phyloP scores from a whole-genome alignment of 345 rosid genomes.

The Tarenaya hassleriana region DNA sequence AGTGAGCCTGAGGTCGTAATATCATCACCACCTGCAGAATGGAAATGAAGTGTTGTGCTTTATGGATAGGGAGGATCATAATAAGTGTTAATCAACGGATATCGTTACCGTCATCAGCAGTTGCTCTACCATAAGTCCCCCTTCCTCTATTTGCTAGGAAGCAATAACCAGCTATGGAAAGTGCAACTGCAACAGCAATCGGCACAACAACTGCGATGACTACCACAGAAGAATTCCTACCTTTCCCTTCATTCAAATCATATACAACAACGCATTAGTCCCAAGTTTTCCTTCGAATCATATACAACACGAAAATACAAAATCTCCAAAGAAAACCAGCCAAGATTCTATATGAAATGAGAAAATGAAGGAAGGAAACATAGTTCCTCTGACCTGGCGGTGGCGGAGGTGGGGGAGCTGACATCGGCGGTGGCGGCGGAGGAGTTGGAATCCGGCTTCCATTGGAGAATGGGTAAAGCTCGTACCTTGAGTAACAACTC shows the following conservation, averaged over 20 bases:
- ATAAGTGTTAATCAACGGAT: neutral
- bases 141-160: conserved; percentile 26
- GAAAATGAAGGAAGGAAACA: neutral
- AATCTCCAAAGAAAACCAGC: too few relatives aligned
- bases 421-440: neutral
- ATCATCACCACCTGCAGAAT: conserved; percentile 25
- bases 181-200: conserved; percentile 17
- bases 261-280: too few relatives aligned
- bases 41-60: neutral
- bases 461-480: conserved; percentile 22
- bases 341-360: too few relatives aligned
- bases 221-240: conserved; percentile 5
- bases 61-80: neutral
- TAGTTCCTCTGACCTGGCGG: conserved; percentile 1
- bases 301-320: too few relatives aligned
- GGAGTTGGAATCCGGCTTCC: neutral
- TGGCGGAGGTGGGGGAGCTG: too few relatives aligned
- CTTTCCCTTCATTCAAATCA: conserved; percentile 27
- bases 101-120: conserved; percentile 30
- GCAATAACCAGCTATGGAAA: conserved; percentile 29
- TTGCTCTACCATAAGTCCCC: conserved; percentile 15
- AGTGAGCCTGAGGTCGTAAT: conserved; percentile 29
- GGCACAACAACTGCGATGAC: conserved; percentile 32
- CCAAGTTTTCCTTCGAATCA: too few relatives aligned
- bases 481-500: conserved; percentile 36